Conservation (phyloP, 129 eudicot species). For the Flaveria robusta region DNA sequence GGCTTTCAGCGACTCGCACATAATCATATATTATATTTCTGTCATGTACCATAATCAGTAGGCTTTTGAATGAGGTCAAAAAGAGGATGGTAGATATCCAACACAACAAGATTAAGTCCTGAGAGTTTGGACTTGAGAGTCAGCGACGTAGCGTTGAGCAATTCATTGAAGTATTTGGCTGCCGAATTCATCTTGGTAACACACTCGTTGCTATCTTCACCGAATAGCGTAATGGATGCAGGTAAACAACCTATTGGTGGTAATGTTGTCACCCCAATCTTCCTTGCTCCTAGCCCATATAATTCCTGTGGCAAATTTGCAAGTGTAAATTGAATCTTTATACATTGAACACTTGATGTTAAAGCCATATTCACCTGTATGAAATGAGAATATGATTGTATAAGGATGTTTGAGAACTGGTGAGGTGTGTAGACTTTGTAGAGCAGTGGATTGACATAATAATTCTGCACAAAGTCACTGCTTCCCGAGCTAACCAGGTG, state of each 20-base stretch:
- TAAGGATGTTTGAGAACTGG: conserved; percentile 71
- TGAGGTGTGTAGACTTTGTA: conserved; percentile 71
- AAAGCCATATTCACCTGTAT: conserved; percentile 44
- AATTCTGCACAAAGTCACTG: conserved; percentile 87
- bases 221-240: conserved; percentile 76
- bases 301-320: conserved; percentile 45
- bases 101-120: conserved; percentile 66
- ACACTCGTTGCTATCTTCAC: conserved; percentile 71
- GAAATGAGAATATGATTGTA: conserved; percentile 54
- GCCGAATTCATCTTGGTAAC: conserved; percentile 59
- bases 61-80: conserved; percentile 68
- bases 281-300: conserved; percentile 82
- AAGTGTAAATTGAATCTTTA: too few species aligned
- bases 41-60: conserved; percentile 53
- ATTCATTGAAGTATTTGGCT: conserved; percentile 66
- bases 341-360: too few species aligned
- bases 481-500: conserved; percentile 78
- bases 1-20: too few species aligned
- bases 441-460: conserved; percentile 79
- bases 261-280: conserved; percentile 76
- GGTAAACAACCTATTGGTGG: conserved; percentile 98
- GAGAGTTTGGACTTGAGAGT: conserved; percentile 51
- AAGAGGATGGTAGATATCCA: conserved; percentile 84
- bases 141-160: conserved; percentile 66
- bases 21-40: too few species aligned